These are phyloP conservation scores for Staphylotrichum longicolle DNA, from an alignment of 495 filamentous ascomycete genomes.

Conservation along the genomic window DNA sequence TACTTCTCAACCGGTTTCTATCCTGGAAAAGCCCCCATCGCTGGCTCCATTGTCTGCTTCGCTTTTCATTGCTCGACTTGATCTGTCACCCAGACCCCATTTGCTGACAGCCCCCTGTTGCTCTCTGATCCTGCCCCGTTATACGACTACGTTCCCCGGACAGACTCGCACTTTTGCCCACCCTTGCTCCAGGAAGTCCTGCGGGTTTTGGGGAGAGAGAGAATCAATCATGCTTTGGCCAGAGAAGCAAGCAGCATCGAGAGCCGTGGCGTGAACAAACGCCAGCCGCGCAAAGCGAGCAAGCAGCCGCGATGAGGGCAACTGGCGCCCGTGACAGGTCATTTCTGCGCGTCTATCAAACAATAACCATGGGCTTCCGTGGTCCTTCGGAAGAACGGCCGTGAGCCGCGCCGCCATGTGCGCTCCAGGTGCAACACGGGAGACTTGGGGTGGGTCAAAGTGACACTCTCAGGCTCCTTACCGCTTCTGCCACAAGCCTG, in stretches of 20 bases:
- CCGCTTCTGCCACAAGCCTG: constrained; percentile 18
- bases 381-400: constrained; percentile 8
- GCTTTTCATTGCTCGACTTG: background rate
- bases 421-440: constrained; percentile 9
- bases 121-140: constrained; percentile 24
- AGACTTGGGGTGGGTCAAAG: constrained; percentile 1
- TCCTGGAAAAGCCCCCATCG: too few species aligned
- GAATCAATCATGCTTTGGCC: background rate
- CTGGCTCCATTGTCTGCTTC: too few species aligned
- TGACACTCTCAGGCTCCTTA: constrained; percentile 10
- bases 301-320: constrained; percentile 11
- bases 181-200: background rate
- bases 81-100: background rate
- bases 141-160: background rate
- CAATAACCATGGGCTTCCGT: constrained; percentile 1
- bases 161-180: background rate
- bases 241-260: background rate
- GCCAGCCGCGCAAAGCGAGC: constrained; percentile 19
- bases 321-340: constrained; percentile 1
- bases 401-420: constrained; percentile 15
- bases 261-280: constrained; percentile 16
- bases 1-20: too few species aligned
- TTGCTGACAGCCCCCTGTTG: constrained; percentile 8
- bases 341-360: constrained; percentile 8
- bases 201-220: background rate